Evolutionary conservation across 345 rosid genomes (phyloP).

Genomic region (Corchorus olitorius): DNA sequence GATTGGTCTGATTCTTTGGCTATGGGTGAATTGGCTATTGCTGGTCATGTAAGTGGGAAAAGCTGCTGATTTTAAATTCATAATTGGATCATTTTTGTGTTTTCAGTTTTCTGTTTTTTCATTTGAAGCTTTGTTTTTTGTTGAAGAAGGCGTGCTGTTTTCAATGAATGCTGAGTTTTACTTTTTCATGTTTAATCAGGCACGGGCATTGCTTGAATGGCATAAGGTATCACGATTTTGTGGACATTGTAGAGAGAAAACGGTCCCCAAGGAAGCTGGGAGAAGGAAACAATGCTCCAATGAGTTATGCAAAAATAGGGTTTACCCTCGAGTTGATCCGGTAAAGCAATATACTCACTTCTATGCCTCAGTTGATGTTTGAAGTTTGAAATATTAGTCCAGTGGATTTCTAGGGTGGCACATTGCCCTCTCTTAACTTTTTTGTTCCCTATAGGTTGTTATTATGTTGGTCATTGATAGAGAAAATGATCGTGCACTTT

Average conservation of each 20-base stretch:
- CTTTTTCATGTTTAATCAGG: conserved; percentile 43
- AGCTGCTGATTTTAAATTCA: neutral
- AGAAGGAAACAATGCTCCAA: conserved; percentile 74
- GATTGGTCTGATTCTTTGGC: conserved; percentile 80
- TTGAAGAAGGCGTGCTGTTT: neutral
- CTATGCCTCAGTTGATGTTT: neutral
- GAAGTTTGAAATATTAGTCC: too few relatives aligned
- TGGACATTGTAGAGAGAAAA: conserved; percentile 73
- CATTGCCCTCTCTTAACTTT: conserved; percentile 19
- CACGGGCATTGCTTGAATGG: conserved; percentile 91
- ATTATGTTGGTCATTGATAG: conserved; percentile 91
- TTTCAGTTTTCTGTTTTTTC: neutral
- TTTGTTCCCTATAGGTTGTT: conserved; percentile 61
- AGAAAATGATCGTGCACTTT: conserved; percentile 80
- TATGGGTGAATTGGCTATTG: conserved; percentile 90
- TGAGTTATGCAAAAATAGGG: conserved; percentile 59
- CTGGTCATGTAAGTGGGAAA: conserved; percentile 80
- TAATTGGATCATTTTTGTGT: neutral
- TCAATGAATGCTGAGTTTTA: neutral
- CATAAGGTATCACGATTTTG: conserved; percentile 66
- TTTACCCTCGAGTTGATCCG: conserved; percentile 94
- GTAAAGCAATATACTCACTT: conserved; percentile 37
- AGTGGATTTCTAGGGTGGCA: neutral
- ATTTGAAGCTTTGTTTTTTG: conserved; percentile 1
- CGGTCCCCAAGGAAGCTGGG: conserved; percentile 77